Conservation (phyloP, 768 basidiomycete species). For the Pseudohyphozyma bogoriensis region DNA sequence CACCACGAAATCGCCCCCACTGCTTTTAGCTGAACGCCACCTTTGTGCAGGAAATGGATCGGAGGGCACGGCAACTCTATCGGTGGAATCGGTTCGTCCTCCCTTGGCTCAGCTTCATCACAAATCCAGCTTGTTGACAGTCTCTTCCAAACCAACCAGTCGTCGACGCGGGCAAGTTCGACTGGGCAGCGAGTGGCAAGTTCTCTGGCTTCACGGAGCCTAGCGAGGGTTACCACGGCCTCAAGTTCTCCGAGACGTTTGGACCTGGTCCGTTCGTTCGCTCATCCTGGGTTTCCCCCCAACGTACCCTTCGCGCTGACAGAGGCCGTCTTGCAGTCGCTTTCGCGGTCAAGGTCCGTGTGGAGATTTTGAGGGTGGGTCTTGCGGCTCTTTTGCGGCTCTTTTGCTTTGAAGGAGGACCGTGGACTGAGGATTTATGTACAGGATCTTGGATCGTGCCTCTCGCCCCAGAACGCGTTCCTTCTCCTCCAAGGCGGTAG, state of each 20-base stretch:
- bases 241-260: constrained; percentile 54
- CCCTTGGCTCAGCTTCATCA: constrained; percentile 67
- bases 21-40: too few relatives aligned
- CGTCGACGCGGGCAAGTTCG: constrained; percentile 67
- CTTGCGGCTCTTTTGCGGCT: too few relatives aligned
- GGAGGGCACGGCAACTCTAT: constrained; percentile 55
- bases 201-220: constrained; percentile 60
- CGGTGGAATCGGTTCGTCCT: constrained; percentile 53
- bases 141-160: constrained; percentile 37
- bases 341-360: constrained; percentile 57
- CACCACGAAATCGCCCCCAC: too few relatives aligned
- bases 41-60: too few relatives aligned
- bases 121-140: too few relatives aligned
- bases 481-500: constrained; percentile 34
- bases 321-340: too few relatives aligned
- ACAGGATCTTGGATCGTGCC: constrained; percentile 16
- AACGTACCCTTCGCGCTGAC: too few relatives aligned
- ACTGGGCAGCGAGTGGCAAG: constrained; percentile 49
- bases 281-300: too few relatives aligned
- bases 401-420: too few relatives aligned
- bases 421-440: neutral
- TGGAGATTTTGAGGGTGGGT: constrained; percentile 36
- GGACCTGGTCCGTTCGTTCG: too few relatives aligned
- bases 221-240: constrained; percentile 62
- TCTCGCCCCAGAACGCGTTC: constrained; percentile 5